Evolutionary conservation across 2,329 filamentous ascomycete species (phyloP), one percentile per base, ranked within the genome.

Genomic region (Cytospora piceicola): DNA sequence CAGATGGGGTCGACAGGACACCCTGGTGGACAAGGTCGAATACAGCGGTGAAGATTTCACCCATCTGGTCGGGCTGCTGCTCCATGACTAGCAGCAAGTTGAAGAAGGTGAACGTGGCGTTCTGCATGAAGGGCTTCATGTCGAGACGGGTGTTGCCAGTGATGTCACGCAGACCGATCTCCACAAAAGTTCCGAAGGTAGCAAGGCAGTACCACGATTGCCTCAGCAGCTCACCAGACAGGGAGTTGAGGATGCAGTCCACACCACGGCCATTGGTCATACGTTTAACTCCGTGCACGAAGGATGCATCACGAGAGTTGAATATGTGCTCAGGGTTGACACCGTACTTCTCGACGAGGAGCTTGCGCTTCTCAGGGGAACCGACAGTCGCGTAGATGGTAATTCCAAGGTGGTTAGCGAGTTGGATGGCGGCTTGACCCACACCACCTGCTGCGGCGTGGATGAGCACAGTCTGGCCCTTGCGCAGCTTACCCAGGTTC

Each of bases 341-440:
- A 3, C 70, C 69, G 54, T 70, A 78, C 0, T 58, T 64, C 0
- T 70, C 55, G 2, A 54, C 61, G 0, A 80, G 61, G 8, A 79
- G 71, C 4, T 74, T 27, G 4, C 69, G 69, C 63, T 76, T 76
- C 24, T 68, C 68, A 0, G 71, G 57, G 4, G 70, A 72, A 7
- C 72, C 69, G n/a, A 75, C 76, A 0, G 77, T 78, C 2, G 68
- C 70, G 42, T 74, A 78, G 0, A 79, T 69, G 17, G 71, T 62
- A 4, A 70, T 60, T 20, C 66, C 69, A 3, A 59, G 66, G 51
- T 72, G 55, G 24, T 63, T 52, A 0, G 68, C 67, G 0, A 74
- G 57, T 46, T 72, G 67, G 9, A 73, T 70, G 0, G 69, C 67
- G 0, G 71, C 69, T 14, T 71, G 62, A 0, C 73, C 72, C 7